Percentiles rank a stretch among this genome's conserved stretches.
Evolutionary conservation across 768 basidiomycete genomes (phyloP).

Genomic region (Auriscalpium orientale): DNA sequence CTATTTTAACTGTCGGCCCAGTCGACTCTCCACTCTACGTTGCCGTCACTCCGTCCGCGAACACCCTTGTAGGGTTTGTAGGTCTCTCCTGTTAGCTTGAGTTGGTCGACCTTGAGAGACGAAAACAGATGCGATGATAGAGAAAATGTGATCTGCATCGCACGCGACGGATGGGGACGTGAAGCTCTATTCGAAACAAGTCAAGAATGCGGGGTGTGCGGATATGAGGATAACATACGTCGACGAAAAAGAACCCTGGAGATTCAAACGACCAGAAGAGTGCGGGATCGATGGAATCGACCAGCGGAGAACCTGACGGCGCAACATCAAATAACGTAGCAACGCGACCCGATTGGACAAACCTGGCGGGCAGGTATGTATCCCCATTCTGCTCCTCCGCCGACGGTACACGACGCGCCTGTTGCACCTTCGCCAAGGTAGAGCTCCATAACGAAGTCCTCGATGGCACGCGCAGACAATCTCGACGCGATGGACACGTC

Average conservation of each 20-base stretch:
- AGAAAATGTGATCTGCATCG: conserved; percentile 65
- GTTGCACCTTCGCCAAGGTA: conserved; percentile 69
- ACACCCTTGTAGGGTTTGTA: conserved; percentile 95
- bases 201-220: conserved; percentile 3
- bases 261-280: conserved; percentile 54
- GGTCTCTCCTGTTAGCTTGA: conserved; percentile 68
- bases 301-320: conserved; percentile 53
- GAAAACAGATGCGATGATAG: conserved; percentile 68
- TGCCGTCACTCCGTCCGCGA: conserved; percentile 55
- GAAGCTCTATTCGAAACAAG: conserved; percentile 24
- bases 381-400: conserved; percentile 66
- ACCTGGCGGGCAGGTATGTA: conserved; percentile 50
- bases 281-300: conserved; percentile 61
- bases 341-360: background rate
- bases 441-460: conserved; percentile 64
- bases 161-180: conserved; percentile 59
- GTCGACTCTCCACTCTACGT: conserved; percentile 51
- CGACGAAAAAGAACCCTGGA: conserved; percentile 74
- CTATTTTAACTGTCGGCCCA: conserved; percentile 4
- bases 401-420: conserved; percentile 63
- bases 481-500: conserved; percentile 29
- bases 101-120: conserved; percentile 76
- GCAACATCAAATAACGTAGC: background rate
- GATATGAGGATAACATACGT: conserved; percentile 32
- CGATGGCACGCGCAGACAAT: conserved; percentile 54